phyloP scores from a whole-genome alignment of 2,329 filamentous ascomycete genomes.

The Penicillium sp. region DNA sequence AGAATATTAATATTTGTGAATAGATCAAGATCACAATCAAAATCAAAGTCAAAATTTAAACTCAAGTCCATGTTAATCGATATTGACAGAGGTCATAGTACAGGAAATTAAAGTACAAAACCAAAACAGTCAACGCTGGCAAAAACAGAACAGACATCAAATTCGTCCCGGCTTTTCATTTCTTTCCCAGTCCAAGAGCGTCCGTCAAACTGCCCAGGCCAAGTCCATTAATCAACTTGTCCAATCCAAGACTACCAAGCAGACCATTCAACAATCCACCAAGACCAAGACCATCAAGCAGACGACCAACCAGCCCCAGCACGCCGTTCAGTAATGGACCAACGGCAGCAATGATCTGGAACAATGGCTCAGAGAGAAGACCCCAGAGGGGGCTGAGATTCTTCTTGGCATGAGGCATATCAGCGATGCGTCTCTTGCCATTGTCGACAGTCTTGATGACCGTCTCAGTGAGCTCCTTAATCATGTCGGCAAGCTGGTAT shows the following conservation, averaged over 20 bases:
- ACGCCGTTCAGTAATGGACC: constrained; percentile 80
- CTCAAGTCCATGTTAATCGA: too few relatives aligned
- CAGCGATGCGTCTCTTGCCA: constrained; percentile 81
- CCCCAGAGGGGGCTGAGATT: constrained; percentile 88
- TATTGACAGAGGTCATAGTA: neutral
- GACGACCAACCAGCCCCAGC: constrained; percentile 74
- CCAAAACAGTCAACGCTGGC: neutral
- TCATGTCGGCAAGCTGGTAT: constrained; percentile 74
- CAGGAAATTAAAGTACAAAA: neutral
- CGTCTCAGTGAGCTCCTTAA: constrained; percentile 79
- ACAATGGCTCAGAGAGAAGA: constrained; percentile 69
- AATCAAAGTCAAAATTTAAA: too few relatives aligned
- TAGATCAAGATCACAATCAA: constrained; percentile 1
- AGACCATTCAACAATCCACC: constrained; percentile 77
- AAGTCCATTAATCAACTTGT: constrained; percentile 48
- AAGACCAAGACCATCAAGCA: constrained; percentile 77
- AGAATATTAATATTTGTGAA: constrained; percentile 10
- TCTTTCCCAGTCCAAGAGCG: constrained; percentile 45
- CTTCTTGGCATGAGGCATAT: constrained; percentile 94
- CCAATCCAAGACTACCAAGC: constrained; percentile 68
- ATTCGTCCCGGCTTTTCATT: constrained; percentile 32
- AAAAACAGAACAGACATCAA: neutral
- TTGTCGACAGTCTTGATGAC: constrained; percentile 82
- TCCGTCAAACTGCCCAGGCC: constrained; percentile 51
- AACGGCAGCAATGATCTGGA: constrained; percentile 89